These are phyloP conservation scores for Sabuloglossum arenarium DNA, from an alignment of 495 filamentous ascomycete species.

Conservation along the genomic window DNA sequence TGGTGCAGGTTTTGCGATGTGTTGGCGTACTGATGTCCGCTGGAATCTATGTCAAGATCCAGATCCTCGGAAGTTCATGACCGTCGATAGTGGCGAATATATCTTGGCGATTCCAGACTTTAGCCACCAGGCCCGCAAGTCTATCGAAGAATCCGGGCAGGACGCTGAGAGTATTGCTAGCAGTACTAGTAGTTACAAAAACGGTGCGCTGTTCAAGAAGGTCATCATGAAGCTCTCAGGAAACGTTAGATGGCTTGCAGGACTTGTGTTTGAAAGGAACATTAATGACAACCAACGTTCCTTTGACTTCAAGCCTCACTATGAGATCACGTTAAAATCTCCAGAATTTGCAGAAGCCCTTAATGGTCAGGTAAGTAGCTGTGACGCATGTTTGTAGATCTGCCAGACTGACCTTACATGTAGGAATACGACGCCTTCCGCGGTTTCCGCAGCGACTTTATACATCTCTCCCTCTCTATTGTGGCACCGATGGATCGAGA, in stretches of 20 bases:
- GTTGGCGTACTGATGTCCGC: slow-evolving; percentile 79
- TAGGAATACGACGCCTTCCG: slow-evolving; percentile 73
- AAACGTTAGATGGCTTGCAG: slow-evolving; percentile 75
- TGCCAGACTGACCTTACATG: slow-evolving; percentile 10
- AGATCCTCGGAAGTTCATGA: slow-evolving; percentile 85
- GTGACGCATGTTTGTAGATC: not conserved
- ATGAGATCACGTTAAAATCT: slow-evolving; percentile 68
- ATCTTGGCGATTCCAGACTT: slow-evolving; percentile 87
- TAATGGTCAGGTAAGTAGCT: slow-evolving; percentile 21
- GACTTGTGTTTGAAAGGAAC: slow-evolving; percentile 79
- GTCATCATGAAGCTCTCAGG: slow-evolving; percentile 96
- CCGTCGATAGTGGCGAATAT: slow-evolving; percentile 82
- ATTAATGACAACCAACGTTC: slow-evolving; percentile 40
- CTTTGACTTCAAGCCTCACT: slow-evolving; percentile 81
- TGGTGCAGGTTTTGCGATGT: slow-evolving; percentile 91
- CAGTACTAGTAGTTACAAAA: slow-evolving; percentile 43
- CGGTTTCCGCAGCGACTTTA: slow-evolving; percentile 86
- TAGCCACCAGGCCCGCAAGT: slow-evolving; percentile 56
- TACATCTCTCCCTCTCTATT: slow-evolving; percentile 82
- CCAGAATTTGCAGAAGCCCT: slow-evolving; percentile 46
- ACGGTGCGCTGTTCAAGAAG: slow-evolving; percentile 76
- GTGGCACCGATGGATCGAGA: slow-evolving; percentile 61
- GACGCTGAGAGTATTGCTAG: slow-evolving; percentile 43
- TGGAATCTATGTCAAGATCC: slow-evolving; percentile 67
- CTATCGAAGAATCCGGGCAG: slow-evolving; percentile 28